Evolutionary conservation across 345 rosid species (phyloP), one percentile per base, ranked within the genome.

Genomic region (Garcia nutans): DNA sequence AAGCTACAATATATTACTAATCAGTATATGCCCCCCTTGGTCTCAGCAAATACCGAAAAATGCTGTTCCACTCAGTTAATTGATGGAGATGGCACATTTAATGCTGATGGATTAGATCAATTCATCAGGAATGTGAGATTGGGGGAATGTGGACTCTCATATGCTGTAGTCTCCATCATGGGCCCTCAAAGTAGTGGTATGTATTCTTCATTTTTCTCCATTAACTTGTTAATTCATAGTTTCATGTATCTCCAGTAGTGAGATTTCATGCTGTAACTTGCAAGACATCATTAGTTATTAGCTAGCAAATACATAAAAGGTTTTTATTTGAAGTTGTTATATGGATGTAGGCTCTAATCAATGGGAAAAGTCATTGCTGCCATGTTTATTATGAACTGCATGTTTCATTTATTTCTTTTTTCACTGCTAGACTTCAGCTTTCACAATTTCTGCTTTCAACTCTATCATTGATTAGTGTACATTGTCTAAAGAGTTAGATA

Each of bases 171-270:
- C 80, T 89, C 99, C 57, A 96, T 96, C 78, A 96, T 96, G 99
- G 99, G 99, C 70, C 99, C 99, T 1, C 99, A 93, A 78, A 96
- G 98, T 81, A 96, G 99, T 59, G 99, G 99, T 96, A 87, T 74
- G 94, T 81, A 59, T 77, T 28, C 23, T 68, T 66, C 24, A 31
- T 19, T 44, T 68, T 66, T 23, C 52, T 54, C 74, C 56, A 44
- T 26, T 41, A 16, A 65, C 10, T 5, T 59, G n/a, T 76, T 31
- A 8, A 47, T 70, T 54, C 52, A 55, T 22, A 37, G 49, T 66
- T 74, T 63, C 47, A 62, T 63, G 57, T 15, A 23, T 37, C 37
- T 47, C 68, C 26, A 11, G 37, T 49, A 10, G 50, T 26, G 58
- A 20, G 49, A 45, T 42, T 62, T 50, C 74, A 23, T 63, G 42